These are phyloP conservation scores for Cordyceps fumosorosea DNA, from an alignment of 2,329 filamentous ascomycete genomes.

Conservation along the genomic window DNA sequence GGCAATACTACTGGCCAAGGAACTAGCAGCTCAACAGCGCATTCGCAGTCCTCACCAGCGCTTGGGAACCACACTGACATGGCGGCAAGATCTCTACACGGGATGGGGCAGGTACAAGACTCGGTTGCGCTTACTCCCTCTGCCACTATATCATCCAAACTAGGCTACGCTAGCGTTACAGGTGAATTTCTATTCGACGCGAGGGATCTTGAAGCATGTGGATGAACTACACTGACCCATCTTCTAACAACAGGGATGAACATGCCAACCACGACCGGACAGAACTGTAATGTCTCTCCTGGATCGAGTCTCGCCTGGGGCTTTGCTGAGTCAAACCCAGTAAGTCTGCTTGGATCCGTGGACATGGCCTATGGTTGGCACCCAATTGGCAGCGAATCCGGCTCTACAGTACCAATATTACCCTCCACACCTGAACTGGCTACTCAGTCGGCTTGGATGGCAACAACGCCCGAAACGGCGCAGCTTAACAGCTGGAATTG, in stretches of 20 bases:
- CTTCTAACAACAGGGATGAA: background rate
- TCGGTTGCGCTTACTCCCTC: background rate
- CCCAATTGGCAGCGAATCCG: background rate
- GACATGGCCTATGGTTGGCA: background rate
- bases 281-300: background rate
- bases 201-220: too few relatives aligned
- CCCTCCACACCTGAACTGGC: background rate
- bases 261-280: background rate
- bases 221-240: too few relatives aligned
- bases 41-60: conserved; percentile 38
- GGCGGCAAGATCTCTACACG: background rate
- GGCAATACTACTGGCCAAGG: conserved; percentile 33
- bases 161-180: background rate
- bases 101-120: background rate
- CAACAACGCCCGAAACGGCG: background rate
- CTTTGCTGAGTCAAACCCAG: background rate
- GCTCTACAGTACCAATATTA: background rate
- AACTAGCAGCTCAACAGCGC: conserved; percentile 31
- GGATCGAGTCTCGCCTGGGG: background rate
- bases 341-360: background rate
- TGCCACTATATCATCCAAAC: background rate
- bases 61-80: conserved; percentile 33
- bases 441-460: too few relatives aligned
- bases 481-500: background rate
- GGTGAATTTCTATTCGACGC: background rate